Conservation (phyloP, 106 monocot genomes). For the Chionographis japonica region DNA sequence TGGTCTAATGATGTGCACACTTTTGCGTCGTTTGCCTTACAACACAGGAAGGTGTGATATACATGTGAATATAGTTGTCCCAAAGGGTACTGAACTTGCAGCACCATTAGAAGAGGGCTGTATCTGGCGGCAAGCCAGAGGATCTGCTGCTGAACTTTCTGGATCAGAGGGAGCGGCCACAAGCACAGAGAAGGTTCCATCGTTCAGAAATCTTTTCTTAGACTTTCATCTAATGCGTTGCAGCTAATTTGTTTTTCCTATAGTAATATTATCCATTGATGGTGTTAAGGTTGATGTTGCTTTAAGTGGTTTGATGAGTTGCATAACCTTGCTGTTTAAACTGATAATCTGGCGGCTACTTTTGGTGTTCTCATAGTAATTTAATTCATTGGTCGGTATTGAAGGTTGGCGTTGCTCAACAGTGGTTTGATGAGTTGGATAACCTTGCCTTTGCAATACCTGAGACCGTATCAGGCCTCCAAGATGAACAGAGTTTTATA, state of each 20-base stretch:
- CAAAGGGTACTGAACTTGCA: slow-evolving; percentile 49
- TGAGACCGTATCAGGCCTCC: slow-evolving; percentile 7
- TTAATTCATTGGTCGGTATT: slow-evolving; percentile 5
- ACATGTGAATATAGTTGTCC: slow-evolving; percentile 46
- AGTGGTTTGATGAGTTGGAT: slow-evolving; percentile 93
- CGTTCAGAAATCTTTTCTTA: not conserved
- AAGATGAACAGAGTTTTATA: slow-evolving; percentile 16
- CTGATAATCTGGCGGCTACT: not conserved
- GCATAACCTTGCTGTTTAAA: not conserved
- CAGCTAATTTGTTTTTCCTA: no score
- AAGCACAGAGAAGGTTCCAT: slow-evolving; percentile 51
- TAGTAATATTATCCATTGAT: no score
- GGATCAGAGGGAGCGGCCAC: slow-evolving; percentile 17
- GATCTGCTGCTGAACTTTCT: slow-evolving; percentile 66
- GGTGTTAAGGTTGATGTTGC: no score
- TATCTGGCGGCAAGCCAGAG: slow-evolving; percentile 81
- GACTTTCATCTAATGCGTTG: not conserved
- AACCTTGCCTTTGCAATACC: slow-evolving; percentile 62
- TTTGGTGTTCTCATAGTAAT: slow-evolving; percentile 1
- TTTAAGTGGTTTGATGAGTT: no score
- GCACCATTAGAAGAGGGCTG: slow-evolving; percentile 47
- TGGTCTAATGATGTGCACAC: not conserved
- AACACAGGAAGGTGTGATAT: slow-evolving; percentile 68
- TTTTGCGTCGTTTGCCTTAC: not conserved
- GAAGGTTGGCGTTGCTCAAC: slow-evolving; percentile 86